These are phyloP conservation scores for Saksenaea vasiformis DNA, from an alignment of 371 early-diverging fungal genomes.

Conservation along the genomic window DNA sequence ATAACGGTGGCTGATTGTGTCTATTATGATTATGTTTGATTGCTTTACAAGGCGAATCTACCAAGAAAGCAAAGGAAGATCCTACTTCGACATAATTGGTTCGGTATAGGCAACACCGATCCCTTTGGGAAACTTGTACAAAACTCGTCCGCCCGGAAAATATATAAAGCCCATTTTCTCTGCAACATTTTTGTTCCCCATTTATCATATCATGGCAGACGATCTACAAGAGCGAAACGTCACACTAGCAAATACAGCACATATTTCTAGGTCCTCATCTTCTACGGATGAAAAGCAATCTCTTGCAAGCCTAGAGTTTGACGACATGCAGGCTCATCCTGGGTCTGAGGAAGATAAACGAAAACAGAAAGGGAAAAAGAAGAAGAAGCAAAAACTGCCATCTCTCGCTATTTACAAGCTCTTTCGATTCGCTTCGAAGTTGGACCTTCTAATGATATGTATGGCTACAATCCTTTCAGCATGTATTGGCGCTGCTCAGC, in stretches of 20 bases:
- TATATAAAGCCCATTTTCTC: too few species aligned
- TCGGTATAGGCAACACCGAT: too few species aligned
- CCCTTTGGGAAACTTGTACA: too few species aligned
- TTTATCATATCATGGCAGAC: too few species aligned
- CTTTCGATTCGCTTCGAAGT: conserved; percentile 39
- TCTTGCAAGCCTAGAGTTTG: neutral
- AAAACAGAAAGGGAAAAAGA: conserved; percentile 30
- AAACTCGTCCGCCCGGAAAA: too few species aligned
- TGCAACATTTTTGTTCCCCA: too few species aligned
- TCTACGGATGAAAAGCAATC: too few species aligned
- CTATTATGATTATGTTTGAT: neutral
- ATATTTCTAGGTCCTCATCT: too few species aligned
- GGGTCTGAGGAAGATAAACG: conserved; percentile 3
- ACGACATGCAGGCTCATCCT: neutral
- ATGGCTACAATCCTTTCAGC: conserved; percentile 27
- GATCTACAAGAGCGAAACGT: too few species aligned
- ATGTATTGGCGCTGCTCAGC: conserved; percentile 45
- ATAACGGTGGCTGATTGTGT: neutral
- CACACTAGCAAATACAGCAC: too few species aligned
- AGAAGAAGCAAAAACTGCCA: conserved; percentile 40
- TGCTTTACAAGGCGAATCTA: neutral
- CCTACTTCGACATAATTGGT: too few species aligned
- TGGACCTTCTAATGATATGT: conserved; percentile 25
- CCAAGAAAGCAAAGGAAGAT: too few species aligned
- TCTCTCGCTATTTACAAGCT: conserved; percentile 31